phyloP scores from a whole-genome alignment of 441 rosid species.

The Viola pubescens region DNA sequence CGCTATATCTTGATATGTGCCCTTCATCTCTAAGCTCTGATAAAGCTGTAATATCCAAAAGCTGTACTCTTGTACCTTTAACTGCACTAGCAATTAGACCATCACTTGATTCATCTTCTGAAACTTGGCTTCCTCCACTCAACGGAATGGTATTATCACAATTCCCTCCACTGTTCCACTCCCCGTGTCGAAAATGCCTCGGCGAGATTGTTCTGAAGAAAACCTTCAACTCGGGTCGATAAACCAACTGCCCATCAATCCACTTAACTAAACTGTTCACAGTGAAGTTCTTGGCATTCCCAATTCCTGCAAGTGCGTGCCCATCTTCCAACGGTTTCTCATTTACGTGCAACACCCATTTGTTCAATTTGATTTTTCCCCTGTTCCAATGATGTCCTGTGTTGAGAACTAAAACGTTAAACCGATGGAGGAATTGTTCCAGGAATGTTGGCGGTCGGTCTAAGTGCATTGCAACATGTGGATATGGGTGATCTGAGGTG shows the following conservation, averaged over 20 bases:
- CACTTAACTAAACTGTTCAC: slow-evolving; percentile 46
- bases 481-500: slow-evolving; percentile 19
- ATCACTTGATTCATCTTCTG: slow-evolving; percentile 45
- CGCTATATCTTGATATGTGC: slow-evolving; percentile 40
- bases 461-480: slow-evolving; percentile 52
- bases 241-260: slow-evolving; percentile 50
- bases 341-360: slow-evolving; percentile 55
- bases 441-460: slow-evolving; percentile 64
- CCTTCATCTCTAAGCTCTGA: slow-evolving; percentile 69
- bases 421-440: slow-evolving; percentile 39
- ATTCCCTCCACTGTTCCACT: slow-evolving; percentile 72
- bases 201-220: slow-evolving; percentile 70
- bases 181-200: slow-evolving; percentile 60
- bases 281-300: slow-evolving; percentile 52
- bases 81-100: slow-evolving; percentile 39
- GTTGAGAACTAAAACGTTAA: slow-evolving; percentile 57
- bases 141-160: slow-evolving; percentile 51
- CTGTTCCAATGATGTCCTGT: slow-evolving; percentile 77
- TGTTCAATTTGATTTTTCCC: slow-evolving; percentile 52
- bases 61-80: slow-evolving; percentile 44
- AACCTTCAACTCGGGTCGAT: slow-evolving; percentile 40
- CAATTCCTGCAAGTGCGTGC: slow-evolving; percentile 27
- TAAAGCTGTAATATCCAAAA: slow-evolving; percentile 56
- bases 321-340: slow-evolving; percentile 35
- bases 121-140: slow-evolving; percentile 41